Conservation (phyloP, 2,329 filamentous ascomycete species). For the Xylariales sp. region DNA sequence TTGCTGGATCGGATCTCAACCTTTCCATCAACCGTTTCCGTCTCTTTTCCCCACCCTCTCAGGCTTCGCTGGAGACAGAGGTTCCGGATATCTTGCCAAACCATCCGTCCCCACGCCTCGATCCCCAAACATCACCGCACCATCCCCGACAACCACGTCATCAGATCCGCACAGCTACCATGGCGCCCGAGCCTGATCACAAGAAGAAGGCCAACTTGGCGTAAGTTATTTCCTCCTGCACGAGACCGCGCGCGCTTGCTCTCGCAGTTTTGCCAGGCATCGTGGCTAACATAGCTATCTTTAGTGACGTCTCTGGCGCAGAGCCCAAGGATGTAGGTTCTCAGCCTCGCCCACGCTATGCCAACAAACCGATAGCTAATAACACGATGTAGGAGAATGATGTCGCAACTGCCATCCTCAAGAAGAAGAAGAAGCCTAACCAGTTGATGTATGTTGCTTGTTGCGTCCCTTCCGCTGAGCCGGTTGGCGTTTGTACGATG, state of each 20-base stretch:
- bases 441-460: conserved; percentile 75
- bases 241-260: no score
- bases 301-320: conserved; percentile 84
- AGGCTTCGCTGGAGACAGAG: not conserved
- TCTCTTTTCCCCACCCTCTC: not conserved
- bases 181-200: conserved; percentile 68
- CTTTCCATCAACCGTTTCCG: no score
- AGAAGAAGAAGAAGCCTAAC: conserved; percentile 99
- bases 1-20: not conserved
- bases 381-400: conserved; percentile 67
- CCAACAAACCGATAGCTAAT: conserved; percentile 16
- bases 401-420: conserved; percentile 91
- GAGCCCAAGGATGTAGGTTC: conserved; percentile 75
- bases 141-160: not conserved
- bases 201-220: conserved; percentile 82
- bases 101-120: not conserved
- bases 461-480: conserved; percentile 9
- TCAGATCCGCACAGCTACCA: conserved; percentile 38
- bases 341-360: conserved; percentile 12
- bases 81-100: not conserved
- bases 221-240: conserved; percentile 47
- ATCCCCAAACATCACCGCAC: conserved; percentile 3
- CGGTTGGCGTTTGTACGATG: conserved; percentile 12
- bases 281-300: conserved; percentile 9
- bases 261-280: not conserved